Conservation (phyloP, 2,329 filamentous ascomycete genomes). For the Paramyrothecium roridum region DNA sequence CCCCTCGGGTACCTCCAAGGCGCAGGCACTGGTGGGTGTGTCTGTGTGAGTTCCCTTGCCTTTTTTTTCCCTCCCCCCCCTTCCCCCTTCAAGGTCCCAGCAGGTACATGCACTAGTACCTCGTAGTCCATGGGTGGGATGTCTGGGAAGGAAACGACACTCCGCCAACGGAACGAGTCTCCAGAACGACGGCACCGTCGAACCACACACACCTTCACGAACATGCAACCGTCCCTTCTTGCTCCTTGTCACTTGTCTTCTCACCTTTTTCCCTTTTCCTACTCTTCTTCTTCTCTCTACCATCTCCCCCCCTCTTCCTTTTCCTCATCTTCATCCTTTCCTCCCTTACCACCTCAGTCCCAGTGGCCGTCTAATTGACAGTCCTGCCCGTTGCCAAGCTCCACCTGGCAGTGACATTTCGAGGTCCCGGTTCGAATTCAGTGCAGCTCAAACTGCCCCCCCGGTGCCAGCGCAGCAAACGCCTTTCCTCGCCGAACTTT, state of each 20-base stretch:
- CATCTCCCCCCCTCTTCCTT: slow-evolving; percentile 8
- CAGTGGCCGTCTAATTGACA: not conserved
- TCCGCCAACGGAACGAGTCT: slow-evolving; percentile 21
- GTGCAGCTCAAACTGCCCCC: too few species aligned
- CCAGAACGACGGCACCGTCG: slow-evolving; percentile 15
- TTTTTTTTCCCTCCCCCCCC: not conserved
- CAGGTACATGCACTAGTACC: slow-evolving; percentile 1
- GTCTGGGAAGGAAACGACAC: slow-evolving; percentile 20
- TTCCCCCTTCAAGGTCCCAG: not conserved
- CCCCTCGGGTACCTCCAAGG: not conserved
- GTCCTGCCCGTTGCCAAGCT: not conserved
- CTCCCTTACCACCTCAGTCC: slow-evolving; percentile 4
- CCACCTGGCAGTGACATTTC: too few species aligned
- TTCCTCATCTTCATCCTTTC: slow-evolving; percentile 8
- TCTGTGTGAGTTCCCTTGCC: not conserved
- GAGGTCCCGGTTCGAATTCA: too few species aligned
- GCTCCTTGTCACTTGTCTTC: slow-evolving; percentile 14
- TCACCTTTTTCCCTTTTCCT: slow-evolving; percentile 12
- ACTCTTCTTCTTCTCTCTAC: slow-evolving; percentile 2
- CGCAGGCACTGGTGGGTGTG: not conserved
- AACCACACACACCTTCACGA: slow-evolving; percentile 15
- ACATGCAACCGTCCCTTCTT: slow-evolving; percentile 8
- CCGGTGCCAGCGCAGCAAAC: too few species aligned
- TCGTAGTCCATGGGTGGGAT: slow-evolving; percentile 9
- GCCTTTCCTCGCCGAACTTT: too few species aligned